Percentiles rank a stretch among this genome's conserved stretches.
Conservation (phyloP, 2,329 filamentous ascomycete genomes). For the Graphilbum ipis-grandicollis region DNA sequence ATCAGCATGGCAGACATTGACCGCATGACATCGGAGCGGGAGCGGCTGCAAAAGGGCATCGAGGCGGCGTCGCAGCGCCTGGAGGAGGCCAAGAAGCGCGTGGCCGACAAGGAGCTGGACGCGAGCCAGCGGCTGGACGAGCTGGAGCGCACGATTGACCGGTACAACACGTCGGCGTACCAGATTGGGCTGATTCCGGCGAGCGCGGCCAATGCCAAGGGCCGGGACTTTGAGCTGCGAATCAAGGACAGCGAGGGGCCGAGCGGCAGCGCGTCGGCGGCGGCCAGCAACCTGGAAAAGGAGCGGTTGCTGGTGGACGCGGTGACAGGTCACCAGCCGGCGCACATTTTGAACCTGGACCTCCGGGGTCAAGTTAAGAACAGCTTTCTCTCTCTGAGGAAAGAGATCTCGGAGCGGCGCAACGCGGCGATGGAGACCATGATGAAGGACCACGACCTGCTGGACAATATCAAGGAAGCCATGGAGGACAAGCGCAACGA, state of each 20-base stretch:
- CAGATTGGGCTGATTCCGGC: slow-evolving; percentile 80
- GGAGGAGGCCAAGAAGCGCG: slow-evolving; percentile 70
- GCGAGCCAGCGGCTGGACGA: slow-evolving; percentile 76
- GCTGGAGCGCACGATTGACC: slow-evolving; percentile 75
- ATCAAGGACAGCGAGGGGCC: slow-evolving; percentile 65
- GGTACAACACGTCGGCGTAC: slow-evolving; percentile 88
- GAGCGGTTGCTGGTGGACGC: slow-evolving; percentile 72
- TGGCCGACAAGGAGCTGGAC: slow-evolving; percentile 75
- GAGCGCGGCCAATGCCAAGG: slow-evolving; percentile 71
- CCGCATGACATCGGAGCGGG: slow-evolving; percentile 91
- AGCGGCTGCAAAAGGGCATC: slow-evolving; percentile 78
- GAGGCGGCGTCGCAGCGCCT: slow-evolving; percentile 59
- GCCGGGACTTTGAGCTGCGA: slow-evolving; percentile 66
- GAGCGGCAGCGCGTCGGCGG: slow-evolving; percentile 34
- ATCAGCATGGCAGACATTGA: slow-evolving; percentile 98
- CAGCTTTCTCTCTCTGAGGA: slow-evolving; percentile 60
- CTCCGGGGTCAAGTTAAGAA: slow-evolving; percentile 68
- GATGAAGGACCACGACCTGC: slow-evolving; percentile 83
- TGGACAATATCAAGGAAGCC: slow-evolving; percentile 89
- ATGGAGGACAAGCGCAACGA: slow-evolving; percentile 92
- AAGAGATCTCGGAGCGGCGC: slow-evolving; percentile 82
- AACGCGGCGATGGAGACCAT: slow-evolving; percentile 72
- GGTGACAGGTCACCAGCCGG: slow-evolving; percentile 74
- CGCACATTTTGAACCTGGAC: slow-evolving; percentile 77
- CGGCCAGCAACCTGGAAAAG: slow-evolving; percentile 25